Conservation (phyloP, 192 early-diverging fungal species). For the Linderina pennispora region DNA sequence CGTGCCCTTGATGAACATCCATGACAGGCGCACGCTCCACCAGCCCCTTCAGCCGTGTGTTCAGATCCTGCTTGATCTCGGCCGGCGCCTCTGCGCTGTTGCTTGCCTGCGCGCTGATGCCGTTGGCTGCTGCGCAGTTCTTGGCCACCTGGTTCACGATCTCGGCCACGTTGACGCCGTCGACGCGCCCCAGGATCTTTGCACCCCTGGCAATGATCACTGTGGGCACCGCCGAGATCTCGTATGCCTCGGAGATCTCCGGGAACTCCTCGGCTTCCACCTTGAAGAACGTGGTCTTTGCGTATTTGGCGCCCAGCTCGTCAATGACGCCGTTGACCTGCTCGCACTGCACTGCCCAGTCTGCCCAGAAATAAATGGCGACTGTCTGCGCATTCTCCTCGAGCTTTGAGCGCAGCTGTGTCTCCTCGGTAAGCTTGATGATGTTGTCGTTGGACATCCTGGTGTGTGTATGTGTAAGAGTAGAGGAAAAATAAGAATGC, state of each 20-base stretch:
- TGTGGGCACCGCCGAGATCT: conserved; percentile 88
- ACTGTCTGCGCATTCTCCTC: conserved; percentile 27
- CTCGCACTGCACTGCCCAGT: conserved; percentile 81
- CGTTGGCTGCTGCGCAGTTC: conserved; percentile 17
- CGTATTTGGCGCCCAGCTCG: conserved; percentile 74
- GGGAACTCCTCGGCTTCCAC: conserved; percentile 91
- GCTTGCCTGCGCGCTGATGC: conserved; percentile 19
- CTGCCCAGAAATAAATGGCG: conserved; percentile 88
- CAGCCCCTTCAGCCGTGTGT: conserved; percentile 65
- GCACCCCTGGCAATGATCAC: conserved; percentile 75
- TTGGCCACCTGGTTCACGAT: conserved; percentile 60
- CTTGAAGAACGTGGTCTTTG: conserved; percentile 68
- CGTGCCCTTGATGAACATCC: conserved; percentile 97
- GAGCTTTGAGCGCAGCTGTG: conserved; percentile 19
- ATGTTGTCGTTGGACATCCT: conserved; percentile 21
- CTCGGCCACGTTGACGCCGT: conserved; percentile 82
- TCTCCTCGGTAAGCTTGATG: conserved; percentile 27
- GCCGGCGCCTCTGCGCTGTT: conserved; percentile 28
- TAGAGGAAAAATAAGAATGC: background rate
- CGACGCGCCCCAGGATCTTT: conserved; percentile 67
- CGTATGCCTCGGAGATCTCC: conserved; percentile 80
- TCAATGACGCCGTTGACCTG: conserved; percentile 92
- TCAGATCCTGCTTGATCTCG: conserved; percentile 63
- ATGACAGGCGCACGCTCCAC: conserved; percentile 70
- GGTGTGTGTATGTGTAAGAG: no score